Conservation (phyloP, 352 stramenopile genomes). For the Phytophthora cryptogea region DNA sequence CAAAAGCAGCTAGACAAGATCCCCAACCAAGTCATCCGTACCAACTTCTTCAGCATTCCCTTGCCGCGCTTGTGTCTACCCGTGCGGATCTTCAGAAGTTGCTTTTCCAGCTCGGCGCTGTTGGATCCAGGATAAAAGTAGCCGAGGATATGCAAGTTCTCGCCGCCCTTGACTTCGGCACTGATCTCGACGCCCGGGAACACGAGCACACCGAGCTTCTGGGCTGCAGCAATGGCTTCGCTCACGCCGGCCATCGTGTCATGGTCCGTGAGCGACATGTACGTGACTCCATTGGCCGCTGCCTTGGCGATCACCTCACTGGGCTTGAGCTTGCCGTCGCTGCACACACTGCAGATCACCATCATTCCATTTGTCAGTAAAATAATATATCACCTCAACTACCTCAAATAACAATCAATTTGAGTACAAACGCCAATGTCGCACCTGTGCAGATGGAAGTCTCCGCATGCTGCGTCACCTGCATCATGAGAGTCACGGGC, state of each 20-base stretch:
- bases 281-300: conserved; percentile 74
- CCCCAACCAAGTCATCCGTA: conserved; percentile 23
- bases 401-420: conserved; percentile 4
- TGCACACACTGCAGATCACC: conserved; percentile 59
- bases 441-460: conserved; percentile 89
- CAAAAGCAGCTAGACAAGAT: background rate
- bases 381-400: background rate
- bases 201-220: conserved; percentile 71
- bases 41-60: conserved; percentile 83
- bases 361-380: background rate
- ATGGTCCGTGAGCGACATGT: conserved; percentile 86
- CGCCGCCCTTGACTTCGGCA: conserved; percentile 79
- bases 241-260: conserved; percentile 85
- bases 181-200: conserved; percentile 87
- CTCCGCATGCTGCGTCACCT: conserved; percentile 62
- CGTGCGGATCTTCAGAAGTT: conserved; percentile 81
- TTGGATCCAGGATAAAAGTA: conserved; percentile 88
- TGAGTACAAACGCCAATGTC: conserved; percentile 8
- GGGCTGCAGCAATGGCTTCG: conserved; percentile 71
- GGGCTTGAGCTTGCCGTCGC: conserved; percentile 80
- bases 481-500: conserved; percentile 40
- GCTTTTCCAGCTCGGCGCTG: conserved; percentile 65
- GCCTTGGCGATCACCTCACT: conserved; percentile 78
- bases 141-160: conserved; percentile 87
- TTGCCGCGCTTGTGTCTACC: conserved; percentile 82